phyloP scores from a whole-genome alignment of 2,329 filamentous ascomycete genomes.

The Aspergillus aculeatus region DNA sequence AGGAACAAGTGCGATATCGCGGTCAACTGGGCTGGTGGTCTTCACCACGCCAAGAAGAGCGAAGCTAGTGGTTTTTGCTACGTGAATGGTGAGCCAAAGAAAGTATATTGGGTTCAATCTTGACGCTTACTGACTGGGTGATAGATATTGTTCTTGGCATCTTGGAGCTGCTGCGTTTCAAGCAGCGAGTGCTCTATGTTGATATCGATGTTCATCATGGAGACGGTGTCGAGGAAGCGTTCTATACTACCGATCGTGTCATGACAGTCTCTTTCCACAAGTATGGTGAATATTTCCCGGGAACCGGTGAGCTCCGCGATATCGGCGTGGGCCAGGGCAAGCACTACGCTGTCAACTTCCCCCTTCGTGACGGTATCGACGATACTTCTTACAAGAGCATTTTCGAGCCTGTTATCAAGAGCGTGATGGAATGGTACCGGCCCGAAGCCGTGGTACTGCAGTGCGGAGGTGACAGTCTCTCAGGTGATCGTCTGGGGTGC shows the following conservation, averaged over 20 bases:
- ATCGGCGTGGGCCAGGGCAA: slow-evolving; percentile 67
- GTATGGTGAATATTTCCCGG: slow-evolving; percentile 71
- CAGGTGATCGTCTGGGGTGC: slow-evolving; percentile 65
- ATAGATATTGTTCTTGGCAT: slow-evolving; percentile 66
- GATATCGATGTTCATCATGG: slow-evolving; percentile 68
- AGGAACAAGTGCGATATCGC: slow-evolving; percentile 67
- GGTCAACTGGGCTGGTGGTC: slow-evolving; percentile 86
- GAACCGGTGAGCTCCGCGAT: slow-evolving; percentile 67
- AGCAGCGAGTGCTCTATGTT: slow-evolving; percentile 64
- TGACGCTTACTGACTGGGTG: slow-evolving; percentile 15
- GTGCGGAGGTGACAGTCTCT: slow-evolving; percentile 67
- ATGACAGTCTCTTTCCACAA: slow-evolving; percentile 73
- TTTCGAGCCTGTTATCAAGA: slow-evolving; percentile 66
- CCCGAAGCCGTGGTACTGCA: slow-evolving; percentile 68
- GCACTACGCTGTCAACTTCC: slow-evolving; percentile 68
- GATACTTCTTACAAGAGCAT: slow-evolving; percentile 66
- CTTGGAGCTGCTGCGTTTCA: slow-evolving; percentile 63
- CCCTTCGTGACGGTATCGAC: slow-evolving; percentile 67
- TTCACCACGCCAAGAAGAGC: slow-evolving; percentile 94
- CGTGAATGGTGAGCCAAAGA: slow-evolving; percentile 66
- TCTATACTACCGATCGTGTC: slow-evolving; percentile 69
- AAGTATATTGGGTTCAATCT: neutral
- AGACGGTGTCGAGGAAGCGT: slow-evolving; percentile 69
- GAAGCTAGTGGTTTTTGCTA: slow-evolving; percentile 98
- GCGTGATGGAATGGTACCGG: slow-evolving; percentile 68